Conservation (phyloP, 23 red algal species). For the Agarophyton chilense region DNA sequence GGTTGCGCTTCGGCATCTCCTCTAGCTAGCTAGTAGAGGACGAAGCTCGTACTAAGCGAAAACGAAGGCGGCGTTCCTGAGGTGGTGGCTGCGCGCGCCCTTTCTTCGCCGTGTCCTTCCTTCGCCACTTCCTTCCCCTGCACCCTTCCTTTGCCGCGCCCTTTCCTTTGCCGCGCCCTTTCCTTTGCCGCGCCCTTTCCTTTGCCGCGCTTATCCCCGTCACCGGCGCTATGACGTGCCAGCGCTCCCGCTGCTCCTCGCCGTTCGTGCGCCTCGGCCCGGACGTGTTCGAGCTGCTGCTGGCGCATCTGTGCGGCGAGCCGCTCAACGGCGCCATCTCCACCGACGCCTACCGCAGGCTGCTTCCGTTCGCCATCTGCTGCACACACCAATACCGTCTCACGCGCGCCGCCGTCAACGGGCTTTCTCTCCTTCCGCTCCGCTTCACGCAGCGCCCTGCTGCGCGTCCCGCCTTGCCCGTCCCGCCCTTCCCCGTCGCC, state of each 20-base stretch:
- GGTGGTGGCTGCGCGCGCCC: too few relatives aligned
- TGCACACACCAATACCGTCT: conserved; percentile 28
- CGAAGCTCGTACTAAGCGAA: too few relatives aligned
- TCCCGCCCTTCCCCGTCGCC: conserved; percentile 17
- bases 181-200: too few relatives aligned
- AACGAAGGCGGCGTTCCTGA: too few relatives aligned
- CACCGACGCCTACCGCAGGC: conserved; percentile 29
- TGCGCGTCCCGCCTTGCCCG: background rate
- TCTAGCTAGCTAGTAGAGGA: too few relatives aligned
- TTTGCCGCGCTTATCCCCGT: background rate
- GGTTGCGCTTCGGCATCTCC: too few relatives aligned
- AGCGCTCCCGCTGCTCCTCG: background rate
- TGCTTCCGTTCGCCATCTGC: conserved; percentile 60
- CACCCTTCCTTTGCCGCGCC: too few relatives aligned
- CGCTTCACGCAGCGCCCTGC: conserved; percentile 11
- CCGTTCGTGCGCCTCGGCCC: conserved; percentile 46
- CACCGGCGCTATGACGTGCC: background rate
- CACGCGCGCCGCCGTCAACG: background rate
- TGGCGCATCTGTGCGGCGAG: conserved; percentile 30
- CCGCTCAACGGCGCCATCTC: conserved; percentile 13
- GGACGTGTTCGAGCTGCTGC: conserved; percentile 43
- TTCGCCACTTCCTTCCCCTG: too few relatives aligned
- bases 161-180: too few relatives aligned
- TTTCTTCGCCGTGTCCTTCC: too few relatives aligned
- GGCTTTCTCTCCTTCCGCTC: conserved; percentile 15